Percentiles rank a stretch among this genome's conserved stretches.
Conservation (phyloP, 192 early-diverging fungal genomes). For the Linnemannia hyalina region DNA sequence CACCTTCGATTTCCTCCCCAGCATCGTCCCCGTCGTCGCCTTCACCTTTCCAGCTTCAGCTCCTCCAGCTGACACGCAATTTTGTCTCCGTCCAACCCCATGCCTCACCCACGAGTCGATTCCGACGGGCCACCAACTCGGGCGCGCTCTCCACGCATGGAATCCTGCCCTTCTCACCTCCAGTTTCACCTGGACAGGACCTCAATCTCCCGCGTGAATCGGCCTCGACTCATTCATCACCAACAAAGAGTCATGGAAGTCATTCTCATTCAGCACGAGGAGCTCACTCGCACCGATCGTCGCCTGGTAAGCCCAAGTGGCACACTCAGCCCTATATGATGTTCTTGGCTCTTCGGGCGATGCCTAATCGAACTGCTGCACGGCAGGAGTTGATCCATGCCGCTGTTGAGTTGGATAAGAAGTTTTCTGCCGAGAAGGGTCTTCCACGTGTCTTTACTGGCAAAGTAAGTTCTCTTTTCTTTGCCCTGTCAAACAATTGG, state of each 20-base stretch:
- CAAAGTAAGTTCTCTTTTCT: slow-evolving; percentile 68
- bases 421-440: slow-evolving; percentile 76
- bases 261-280: neutral
- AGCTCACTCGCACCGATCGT: slow-evolving; percentile 3
- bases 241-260: slow-evolving; percentile 14
- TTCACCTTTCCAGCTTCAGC: slow-evolving; percentile 37
- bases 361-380: slow-evolving; percentile 74
- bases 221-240: slow-evolving; percentile 21
- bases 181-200: slow-evolving; percentile 31
- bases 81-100: slow-evolving; percentile 53
- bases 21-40: slow-evolving; percentile 38
- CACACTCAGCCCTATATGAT: slow-evolving; percentile 91
- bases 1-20: slow-evolving; percentile 22
- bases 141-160: neutral
- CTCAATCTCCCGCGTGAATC: slow-evolving; percentile 27
- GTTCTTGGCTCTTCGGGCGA: slow-evolving; percentile 82
- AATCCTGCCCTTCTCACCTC: slow-evolving; percentile 41
- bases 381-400: slow-evolving; percentile 79
- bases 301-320: slow-evolving; percentile 77
- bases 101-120: slow-evolving; percentile 40
- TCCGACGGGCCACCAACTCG: slow-evolving; percentile 21
- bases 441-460: slow-evolving; percentile 89
- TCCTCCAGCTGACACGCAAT: slow-evolving; percentile 43
- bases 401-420: slow-evolving; percentile 83
- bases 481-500: neutral